These are phyloP conservation scores for Wallacemonas sp. DNA, from an alignment of 208 protist genomes.

Conservation along the genomic window DNA sequence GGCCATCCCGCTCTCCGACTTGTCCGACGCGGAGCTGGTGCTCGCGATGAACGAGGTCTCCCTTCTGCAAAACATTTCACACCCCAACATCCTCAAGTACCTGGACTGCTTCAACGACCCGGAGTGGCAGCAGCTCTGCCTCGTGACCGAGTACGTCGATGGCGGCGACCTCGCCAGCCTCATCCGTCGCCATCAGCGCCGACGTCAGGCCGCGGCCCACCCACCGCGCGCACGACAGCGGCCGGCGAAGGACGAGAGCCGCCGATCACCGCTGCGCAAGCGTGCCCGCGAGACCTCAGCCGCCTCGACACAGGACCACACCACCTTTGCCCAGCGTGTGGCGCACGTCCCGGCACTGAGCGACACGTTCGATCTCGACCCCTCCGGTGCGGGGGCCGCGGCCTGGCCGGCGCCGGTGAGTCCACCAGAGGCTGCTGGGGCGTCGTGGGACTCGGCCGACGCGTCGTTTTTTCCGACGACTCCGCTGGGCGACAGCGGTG, in stretches of 20 bases:
- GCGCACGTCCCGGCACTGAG: neutral
- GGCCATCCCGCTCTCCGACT: constrained; percentile 43
- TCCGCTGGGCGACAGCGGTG: neutral
- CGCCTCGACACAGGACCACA: no score
- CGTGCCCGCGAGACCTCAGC: neutral
- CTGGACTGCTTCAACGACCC: constrained; percentile 85
- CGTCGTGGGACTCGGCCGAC: constrained; percentile 1
- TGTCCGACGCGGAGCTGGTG: constrained; percentile 64
- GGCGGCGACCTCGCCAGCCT: constrained; percentile 71
- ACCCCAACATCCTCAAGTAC: constrained; percentile 85
- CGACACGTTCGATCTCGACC: neutral
- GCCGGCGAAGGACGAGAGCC: neutral
- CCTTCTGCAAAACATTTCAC: constrained; percentile 65
- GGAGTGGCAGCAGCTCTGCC: constrained; percentile 59
- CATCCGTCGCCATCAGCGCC: constrained; percentile 15
- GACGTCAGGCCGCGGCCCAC: no score
- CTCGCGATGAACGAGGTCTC: constrained; percentile 83
- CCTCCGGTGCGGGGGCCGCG: neutral
- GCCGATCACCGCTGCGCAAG: neutral
- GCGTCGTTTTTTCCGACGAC: neutral
- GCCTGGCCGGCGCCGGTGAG: neutral
- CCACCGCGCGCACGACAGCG: neutral
- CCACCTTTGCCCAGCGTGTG: neutral
- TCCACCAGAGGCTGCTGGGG: neutral
- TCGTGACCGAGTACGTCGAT: constrained; percentile 88